These are phyloP conservation scores for Tolypocladium capitatum DNA, from an alignment of 2,329 filamentous ascomycete species.

Conservation along the genomic window DNA sequence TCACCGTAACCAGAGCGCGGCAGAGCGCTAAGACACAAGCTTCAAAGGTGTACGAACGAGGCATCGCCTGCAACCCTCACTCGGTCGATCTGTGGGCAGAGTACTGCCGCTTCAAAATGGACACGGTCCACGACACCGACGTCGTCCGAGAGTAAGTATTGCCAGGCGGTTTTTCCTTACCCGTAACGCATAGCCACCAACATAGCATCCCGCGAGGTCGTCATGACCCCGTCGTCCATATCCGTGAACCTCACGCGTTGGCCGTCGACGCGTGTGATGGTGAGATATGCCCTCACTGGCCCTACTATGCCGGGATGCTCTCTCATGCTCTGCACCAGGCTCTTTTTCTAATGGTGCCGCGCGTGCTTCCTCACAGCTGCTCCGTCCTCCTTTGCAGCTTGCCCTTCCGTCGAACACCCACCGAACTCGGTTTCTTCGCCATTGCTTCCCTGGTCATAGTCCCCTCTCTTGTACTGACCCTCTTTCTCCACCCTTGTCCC, in stretches of 20 bases:
- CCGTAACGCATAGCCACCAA: conserved; percentile 42
- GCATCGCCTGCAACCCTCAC: conserved; percentile 80
- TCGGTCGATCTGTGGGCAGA: conserved; percentile 96
- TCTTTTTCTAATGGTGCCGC: conserved; percentile 31
- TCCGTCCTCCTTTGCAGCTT: conserved; percentile 22
- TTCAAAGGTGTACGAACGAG: conserved; percentile 81
- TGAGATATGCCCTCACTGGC: conserved; percentile 59
- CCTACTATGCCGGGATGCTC: conserved; percentile 42
- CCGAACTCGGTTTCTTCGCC: conserved; percentile 32
- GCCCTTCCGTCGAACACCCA: conserved; percentile 18
- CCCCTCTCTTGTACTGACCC: conserved; percentile 44
- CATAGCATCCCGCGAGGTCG: conserved; percentile 27
- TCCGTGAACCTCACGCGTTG: conserved; percentile 22
- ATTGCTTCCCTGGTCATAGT: conserved; percentile 34
- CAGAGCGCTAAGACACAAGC: neutral
- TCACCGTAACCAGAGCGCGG: neutral
- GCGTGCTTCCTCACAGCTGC: conserved; percentile 24
- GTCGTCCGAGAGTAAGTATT: conserved; percentile 99
- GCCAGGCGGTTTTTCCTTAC: conserved; percentile 48
- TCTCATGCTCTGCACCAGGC: conserved; percentile 56
- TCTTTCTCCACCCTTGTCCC: conserved; percentile 21
- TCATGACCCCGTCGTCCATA: conserved; percentile 26
- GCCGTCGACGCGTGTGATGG: conserved; percentile 35
- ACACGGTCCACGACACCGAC: conserved; percentile 88
- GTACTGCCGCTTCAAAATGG: conserved; percentile 95